Conservation (phyloP, 1,139 yeast genomes). For the Lodderomyces elongisporus region DNA sequence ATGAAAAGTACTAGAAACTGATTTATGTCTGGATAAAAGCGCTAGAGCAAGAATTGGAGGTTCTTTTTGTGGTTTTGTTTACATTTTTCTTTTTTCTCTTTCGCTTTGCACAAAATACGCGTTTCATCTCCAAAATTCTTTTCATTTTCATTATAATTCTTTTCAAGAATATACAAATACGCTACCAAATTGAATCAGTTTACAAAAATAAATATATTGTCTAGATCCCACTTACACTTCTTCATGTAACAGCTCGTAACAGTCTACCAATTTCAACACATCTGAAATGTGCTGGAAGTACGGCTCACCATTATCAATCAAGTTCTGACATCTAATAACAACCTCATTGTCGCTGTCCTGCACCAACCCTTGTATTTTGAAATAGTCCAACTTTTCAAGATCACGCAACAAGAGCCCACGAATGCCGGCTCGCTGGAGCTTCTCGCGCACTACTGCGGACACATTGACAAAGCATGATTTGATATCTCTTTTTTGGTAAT, state of each 20-base stretch:
- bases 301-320: slow-evolving; percentile 29
- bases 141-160: no score
- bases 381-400: slow-evolving; percentile 25
- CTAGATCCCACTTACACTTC: no score
- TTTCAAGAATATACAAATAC: background rate
- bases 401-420: slow-evolving; percentile 21
- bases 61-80: no score
- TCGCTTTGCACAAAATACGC: no score
- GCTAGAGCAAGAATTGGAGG: no score
- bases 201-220: background rate
- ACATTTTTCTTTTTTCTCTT: no score
- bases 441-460: slow-evolving; percentile 30
- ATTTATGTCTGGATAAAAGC: no score
- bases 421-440: slow-evolving; percentile 33
- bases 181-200: background rate
- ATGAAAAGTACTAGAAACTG: no score
- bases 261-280: slow-evolving; percentile 39
- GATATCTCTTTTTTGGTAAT: slow-evolving; percentile 54
- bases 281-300: slow-evolving; percentile 39
- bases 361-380: slow-evolving; percentile 18
- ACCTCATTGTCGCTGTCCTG: slow-evolving; percentile 13
- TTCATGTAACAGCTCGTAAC: slow-evolving; percentile 20
- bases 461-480: slow-evolving; percentile 65
- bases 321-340: slow-evolving; percentile 13
- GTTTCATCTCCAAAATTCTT: no score